Conservation (phyloP, 1,284 basidiomycete species). For the Erythrobasidium hasegawianum region DNA sequence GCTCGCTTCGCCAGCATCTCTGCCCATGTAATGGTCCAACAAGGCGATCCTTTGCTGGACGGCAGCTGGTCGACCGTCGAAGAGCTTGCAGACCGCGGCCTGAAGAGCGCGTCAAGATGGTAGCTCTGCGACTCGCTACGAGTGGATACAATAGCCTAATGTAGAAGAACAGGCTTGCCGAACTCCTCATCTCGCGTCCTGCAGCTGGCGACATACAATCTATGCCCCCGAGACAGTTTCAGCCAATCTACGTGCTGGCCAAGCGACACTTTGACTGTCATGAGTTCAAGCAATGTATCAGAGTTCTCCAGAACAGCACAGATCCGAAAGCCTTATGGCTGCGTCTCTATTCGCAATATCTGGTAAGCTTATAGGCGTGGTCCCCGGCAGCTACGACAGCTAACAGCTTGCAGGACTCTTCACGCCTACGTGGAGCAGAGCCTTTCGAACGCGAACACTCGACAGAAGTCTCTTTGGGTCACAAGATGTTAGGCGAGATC, state of each 20-base stretch:
- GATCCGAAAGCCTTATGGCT: conserved; percentile 74
- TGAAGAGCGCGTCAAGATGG: conserved; percentile 31
- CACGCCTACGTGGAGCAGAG: background rate
- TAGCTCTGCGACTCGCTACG: background rate
- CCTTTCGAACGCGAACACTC: conserved; percentile 44
- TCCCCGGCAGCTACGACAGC: conserved; percentile 2
- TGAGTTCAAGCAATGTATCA: conserved; percentile 72
- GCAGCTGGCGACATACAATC: background rate
- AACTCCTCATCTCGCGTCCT: background rate
- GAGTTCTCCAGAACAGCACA: conserved; percentile 61
- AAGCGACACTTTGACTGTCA: conserved; percentile 71
- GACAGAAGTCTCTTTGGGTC: conserved; percentile 9
- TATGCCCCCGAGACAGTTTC: background rate
- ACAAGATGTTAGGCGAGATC: conserved; percentile 42
- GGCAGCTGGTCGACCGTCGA: background rate
- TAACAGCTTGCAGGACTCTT: background rate
- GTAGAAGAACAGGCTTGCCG: background rate
- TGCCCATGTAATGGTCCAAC: no score
- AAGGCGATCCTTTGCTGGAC: no score
- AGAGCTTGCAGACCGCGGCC: conserved; percentile 32
- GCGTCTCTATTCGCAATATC: conserved; percentile 71
- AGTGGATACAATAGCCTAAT: conserved; percentile 1
- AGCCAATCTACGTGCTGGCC: conserved; percentile 59
- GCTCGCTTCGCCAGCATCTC: no score
- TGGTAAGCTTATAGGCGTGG: conserved; percentile 61